Percentiles rank a stretch among this genome's conserved stretches.
phyloP scores from a whole-genome alignment of 2,329 filamentous ascomycete species.

The Colletotrichum sansevieriae region DNA sequence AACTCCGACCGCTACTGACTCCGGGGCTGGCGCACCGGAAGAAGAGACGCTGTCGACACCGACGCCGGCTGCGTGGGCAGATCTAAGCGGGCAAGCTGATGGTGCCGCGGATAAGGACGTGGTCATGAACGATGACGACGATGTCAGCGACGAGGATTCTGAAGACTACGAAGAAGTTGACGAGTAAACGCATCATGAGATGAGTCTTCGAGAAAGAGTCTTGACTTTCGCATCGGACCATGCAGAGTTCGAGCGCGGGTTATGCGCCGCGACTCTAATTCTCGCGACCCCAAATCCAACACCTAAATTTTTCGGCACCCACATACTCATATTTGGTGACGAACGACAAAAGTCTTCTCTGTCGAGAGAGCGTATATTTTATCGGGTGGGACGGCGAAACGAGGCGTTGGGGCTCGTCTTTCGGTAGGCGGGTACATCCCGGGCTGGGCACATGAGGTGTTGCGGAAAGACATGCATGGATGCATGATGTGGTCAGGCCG shows the following conservation, averaged over 20 bases:
- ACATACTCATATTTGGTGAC: neutral
- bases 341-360: neutral
- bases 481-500: constrained; percentile 37
- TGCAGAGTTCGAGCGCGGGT: neutral
- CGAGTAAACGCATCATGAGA: neutral
- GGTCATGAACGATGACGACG: constrained; percentile 37
- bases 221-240: constrained; percentile 5
- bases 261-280: neutral
- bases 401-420: neutral
- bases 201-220: neutral
- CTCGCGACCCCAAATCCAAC: constrained; percentile 2
- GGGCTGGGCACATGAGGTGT: constrained; percentile 8
- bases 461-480: constrained; percentile 35
- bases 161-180: constrained; percentile 46
- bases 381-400: constrained; percentile 29
- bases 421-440: constrained; percentile 16
- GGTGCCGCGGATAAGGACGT: constrained; percentile 38
- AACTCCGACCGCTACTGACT: neutral
- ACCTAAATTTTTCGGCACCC: neutral
- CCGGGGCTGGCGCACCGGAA: neutral
- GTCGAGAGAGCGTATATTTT: neutral
- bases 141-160: constrained; percentile 44
- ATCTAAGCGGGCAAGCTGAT: constrained; percentile 45
- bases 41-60: constrained; percentile 48
- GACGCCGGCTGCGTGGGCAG: constrained; percentile 53